Evolutionary conservation across 345 rosid species (phyloP), one percentile per base, ranked within the genome.

Genomic region (Laguncularia racemosa): DNA sequence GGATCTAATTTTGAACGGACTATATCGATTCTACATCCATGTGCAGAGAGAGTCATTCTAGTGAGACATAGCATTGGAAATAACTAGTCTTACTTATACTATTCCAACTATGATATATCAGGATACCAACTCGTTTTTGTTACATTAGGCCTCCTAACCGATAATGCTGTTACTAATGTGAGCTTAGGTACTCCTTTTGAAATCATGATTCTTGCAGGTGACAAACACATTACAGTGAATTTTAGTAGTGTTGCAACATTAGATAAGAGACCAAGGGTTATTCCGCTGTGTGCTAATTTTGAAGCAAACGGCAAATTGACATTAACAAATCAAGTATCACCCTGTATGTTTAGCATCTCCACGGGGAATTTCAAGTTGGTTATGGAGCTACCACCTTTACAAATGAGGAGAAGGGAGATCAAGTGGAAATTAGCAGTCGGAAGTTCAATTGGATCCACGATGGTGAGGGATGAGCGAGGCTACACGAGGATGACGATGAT

Each of bases 331-430:
- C 78, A 75, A 16, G 83, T 65, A 0, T 81, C 85, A 3, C 77
- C 80, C 16, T 52, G 55, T 87, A 6, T 93, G 99, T 52, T 62
- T 55, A 11, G 79, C 86, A 7, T 70, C 72, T 33, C 28, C 6
- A 26, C 84, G 82, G 99, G 96, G 20, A 97, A 89, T 77, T 93
- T 81, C 18, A 95, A 91, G 60, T 68, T 93, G 71, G 90, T 89
- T 26, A 26, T 26, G 28, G 28, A 26, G 28, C 3, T 69, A 20
- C 71, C 72, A 2, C 71, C 74, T 1, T 71, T 48, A 56, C 65
- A 61, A 50, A 44, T 71, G 46, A 65, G 62, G 67, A 71, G 63
- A 75, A 78, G 68, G 71, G 81, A 76, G 16, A 78, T 88, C 72
- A 58, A 50, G 70, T 93, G 97, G 97, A 87, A 91, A 68, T 67